Percentiles rank a stretch among this genome's conserved stretches.
Conservation (phyloP, 1,139 yeast species). For the Kodamaea sp. region DNA sequence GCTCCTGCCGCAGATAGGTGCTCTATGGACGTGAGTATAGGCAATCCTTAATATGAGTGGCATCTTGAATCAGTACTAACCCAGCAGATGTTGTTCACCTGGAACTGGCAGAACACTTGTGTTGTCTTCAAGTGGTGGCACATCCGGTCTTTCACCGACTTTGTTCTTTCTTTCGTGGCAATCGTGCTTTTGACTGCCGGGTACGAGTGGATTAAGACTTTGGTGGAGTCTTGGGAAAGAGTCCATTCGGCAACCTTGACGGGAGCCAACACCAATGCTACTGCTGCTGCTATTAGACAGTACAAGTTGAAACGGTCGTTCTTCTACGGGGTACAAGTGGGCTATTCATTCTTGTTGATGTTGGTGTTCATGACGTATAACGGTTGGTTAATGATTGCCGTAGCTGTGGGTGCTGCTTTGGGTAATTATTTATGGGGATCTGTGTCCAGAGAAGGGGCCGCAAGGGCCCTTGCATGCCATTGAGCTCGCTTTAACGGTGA, state of each 20-base stretch:
- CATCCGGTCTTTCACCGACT: constrained; percentile 51
- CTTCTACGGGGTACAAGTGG: constrained; percentile 71
- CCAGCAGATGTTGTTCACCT: constrained; percentile 71
- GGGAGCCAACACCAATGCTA: constrained; percentile 17
- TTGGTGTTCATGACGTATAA: constrained; percentile 82
- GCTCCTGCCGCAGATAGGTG: constrained; percentile 49
- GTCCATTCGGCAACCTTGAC: constrained; percentile 14
- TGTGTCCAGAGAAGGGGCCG: constrained; percentile 1
- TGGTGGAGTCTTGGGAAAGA: constrained; percentile 34
- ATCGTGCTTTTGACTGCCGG: constrained; percentile 53
- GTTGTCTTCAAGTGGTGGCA: constrained; percentile 82
- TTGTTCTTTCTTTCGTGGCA: constrained; percentile 53
- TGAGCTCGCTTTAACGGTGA: too few species aligned
- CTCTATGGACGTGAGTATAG: constrained; percentile 53
- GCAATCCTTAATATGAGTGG: background rate
- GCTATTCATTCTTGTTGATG: constrained; percentile 77
- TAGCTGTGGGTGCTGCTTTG: constrained; percentile 64
- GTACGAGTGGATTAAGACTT: constrained; percentile 58
- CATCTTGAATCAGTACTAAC: constrained; percentile 5
- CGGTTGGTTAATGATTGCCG: constrained; percentile 80
- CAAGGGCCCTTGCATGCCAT: constrained; percentile 10
- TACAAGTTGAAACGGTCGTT: constrained; percentile 38
- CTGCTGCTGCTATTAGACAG: constrained; percentile 15
- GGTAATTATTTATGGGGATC: constrained; percentile 67
- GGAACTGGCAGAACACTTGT: constrained; percentile 76